Percentiles rank a stretch among this genome's conserved stretches.
Evolutionary conservation across 345 rosid species (phyloP).

Genomic region (Linum tenue): DNA sequence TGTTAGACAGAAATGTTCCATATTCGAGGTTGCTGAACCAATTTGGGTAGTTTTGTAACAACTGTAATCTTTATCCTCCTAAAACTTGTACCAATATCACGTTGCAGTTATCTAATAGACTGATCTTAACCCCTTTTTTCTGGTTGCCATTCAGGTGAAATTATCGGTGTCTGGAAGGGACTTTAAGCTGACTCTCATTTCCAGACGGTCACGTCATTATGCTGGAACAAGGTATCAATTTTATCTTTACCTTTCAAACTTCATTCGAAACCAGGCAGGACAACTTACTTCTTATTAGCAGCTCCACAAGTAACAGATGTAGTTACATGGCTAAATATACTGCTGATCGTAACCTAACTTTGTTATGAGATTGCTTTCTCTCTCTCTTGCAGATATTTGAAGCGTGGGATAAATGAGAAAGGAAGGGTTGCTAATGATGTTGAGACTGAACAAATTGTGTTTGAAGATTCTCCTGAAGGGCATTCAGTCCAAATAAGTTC

Average conservation of each 20-base stretch:
- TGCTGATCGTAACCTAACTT: background rate
- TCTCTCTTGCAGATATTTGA: conserved; percentile 49
- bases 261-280: background rate
- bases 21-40: too few relatives aligned
- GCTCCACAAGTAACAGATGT: too few relatives aligned
- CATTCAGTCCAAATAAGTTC: conserved; percentile 65
- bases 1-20: background rate
- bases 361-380: conserved; percentile 2
- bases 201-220: conserved; percentile 88
- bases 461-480: conserved; percentile 68
- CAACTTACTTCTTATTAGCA: background rate
- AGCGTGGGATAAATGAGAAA: conserved; percentile 88
- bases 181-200: conserved; percentile 62
- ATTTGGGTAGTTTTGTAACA: too few relatives aligned
- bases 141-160: conserved; percentile 42
- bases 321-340: too few relatives aligned
- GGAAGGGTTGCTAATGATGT: conserved; percentile 99
- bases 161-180: conserved; percentile 53
- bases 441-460: conserved; percentile 88
- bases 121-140: conserved; percentile 6
- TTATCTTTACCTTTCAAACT: background rate
- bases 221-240: conserved; percentile 85
- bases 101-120: background rate
- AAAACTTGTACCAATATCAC: too few relatives aligned
- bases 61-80: too few relatives aligned